Evolutionary conservation across 2,329 filamentous ascomycete species (phyloP), one percentile per base, ranked within the genome.

Genomic region (Cercospora citrullina): DNA sequence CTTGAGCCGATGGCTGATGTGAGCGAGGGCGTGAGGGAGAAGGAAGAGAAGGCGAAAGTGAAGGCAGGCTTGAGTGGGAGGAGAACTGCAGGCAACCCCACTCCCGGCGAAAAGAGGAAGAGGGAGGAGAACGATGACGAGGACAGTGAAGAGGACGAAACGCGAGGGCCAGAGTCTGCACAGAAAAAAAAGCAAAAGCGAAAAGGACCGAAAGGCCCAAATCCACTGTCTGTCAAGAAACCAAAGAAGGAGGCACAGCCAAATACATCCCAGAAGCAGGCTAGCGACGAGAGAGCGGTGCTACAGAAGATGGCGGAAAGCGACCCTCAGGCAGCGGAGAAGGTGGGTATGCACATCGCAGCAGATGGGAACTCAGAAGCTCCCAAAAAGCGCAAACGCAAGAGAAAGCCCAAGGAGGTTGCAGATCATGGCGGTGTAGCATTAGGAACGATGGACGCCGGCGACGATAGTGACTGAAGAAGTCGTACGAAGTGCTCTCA

Each of bases 41-140:
- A 83, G 68, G 90, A 91, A 70, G 92, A 95, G 83, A 87, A 85
- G 74, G 85, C 84, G 66, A 96, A 96, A 80, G 91, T 94, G 75
- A 86, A 89, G 71, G 84, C 86, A 18, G 91, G 91, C 58, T 80
- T 93, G 72, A 90, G 74, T 55, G 68, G 70, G 3, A 53, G 72
- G 30, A 60, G 77, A 39, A 72, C 64, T 14, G 66, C 66, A 16
- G 60, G 61, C 12, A 64, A 28, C 12, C 18, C 18, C 21, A 71
- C 68, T 10, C 60, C 63, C 33, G 69, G 72, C 4, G 70, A 73
- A 68, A 79, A 78, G 73, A 69, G 77, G 63, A 78, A 77, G 69
- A 67, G 74, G 55, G 73, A 76, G 16, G 69, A 72, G 8, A 33
- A 33, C 8, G 74, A 72, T 4, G 75, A 75, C 2, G 73, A 72